These are phyloP conservation scores for Tremella yokohamensis DNA, from an alignment of 768 basidiomycete species.

Conservation along the genomic window DNA sequence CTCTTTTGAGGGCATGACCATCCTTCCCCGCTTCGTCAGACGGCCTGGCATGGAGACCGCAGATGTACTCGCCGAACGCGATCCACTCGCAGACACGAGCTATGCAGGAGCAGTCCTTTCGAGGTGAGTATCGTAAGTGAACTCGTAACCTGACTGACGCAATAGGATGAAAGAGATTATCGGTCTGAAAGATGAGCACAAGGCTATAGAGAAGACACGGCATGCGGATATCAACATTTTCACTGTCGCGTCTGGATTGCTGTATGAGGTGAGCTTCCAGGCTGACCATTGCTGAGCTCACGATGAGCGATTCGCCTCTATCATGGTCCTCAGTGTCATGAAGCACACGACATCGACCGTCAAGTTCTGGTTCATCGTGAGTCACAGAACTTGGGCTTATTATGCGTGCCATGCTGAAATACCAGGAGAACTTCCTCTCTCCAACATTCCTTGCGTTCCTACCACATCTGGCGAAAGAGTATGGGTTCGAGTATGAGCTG, in stretches of 20 bases:
- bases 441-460: conserved; percentile 96
- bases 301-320: conserved; percentile 83
- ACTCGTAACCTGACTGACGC: conserved; percentile 2
- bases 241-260: conserved; percentile 91
- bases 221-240: conserved; percentile 98
- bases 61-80: conserved; percentile 68
- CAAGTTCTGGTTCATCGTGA: conserved; percentile 97
- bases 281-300: neutral
- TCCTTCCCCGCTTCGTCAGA: conserved; percentile 75
- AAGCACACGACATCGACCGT: conserved; percentile 89
- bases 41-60: conserved; percentile 70
- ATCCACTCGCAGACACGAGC: conserved; percentile 3
- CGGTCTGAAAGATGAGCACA: conserved; percentile 15
- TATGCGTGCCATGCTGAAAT: conserved; percentile 3
- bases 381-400: conserved; percentile 8
- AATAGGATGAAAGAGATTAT: conserved; percentile 37
- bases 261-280: conserved; percentile 73
- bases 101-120: conserved; percentile 20
- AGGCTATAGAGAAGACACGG: conserved; percentile 29
- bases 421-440: conserved; percentile 82
- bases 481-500: conserved; percentile 91
- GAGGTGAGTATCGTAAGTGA: conserved; percentile 10
- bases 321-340: conserved; percentile 96
- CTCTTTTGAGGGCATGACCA: conserved; percentile 82
- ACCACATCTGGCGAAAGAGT: conserved; percentile 83